These are phyloP conservation scores for Irpex sp. DNA, from an alignment of 1,284 basidiomycete species.

Conservation along the genomic window DNA sequence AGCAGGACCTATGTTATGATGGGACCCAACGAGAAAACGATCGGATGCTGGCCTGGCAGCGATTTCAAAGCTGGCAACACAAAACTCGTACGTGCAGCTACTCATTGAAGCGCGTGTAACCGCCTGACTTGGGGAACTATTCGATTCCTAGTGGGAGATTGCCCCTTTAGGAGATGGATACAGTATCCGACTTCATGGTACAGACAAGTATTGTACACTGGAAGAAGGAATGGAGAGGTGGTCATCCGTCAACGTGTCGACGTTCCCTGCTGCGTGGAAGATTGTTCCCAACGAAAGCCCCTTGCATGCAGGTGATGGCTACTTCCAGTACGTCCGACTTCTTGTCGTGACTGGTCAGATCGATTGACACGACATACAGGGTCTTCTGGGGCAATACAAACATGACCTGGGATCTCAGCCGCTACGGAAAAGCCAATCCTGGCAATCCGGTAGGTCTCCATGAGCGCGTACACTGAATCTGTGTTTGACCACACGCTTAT, in stretches of 20 bases:
- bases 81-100: background rate
- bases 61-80: slow-evolving; percentile 1
- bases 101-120: background rate
- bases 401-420: slow-evolving; percentile 5
- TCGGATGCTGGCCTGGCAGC: slow-evolving; percentile 5
- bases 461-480: background rate
- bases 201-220: slow-evolving; percentile 12
- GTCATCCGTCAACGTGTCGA: slow-evolving; percentile 3
- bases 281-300: slow-evolving; percentile 2
- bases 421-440: slow-evolving; percentile 2
- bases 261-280: slow-evolving; percentile 10
- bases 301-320: background rate
- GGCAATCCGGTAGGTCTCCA: slow-evolving; percentile 1
- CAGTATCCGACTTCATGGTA: slow-evolving; percentile 8
- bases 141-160: slow-evolving; percentile 8
- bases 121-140: background rate
- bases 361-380: background rate
- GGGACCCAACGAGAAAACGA: slow-evolving; percentile 3
- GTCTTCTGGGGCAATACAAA: slow-evolving; percentile 8
- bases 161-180: slow-evolving; percentile 6
- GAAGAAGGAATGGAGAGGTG: background rate
- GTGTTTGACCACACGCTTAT: too few relatives aligned
- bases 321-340: slow-evolving; percentile 6
- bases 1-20: slow-evolving; percentile 7
- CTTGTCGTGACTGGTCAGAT: background rate